Percentiles rank a stretch among this genome's conserved stretches.
These are phyloP conservation scores for Knufia petricola DNA, from an alignment of 2,329 filamentous ascomycete genomes.

Conservation along the genomic window DNA sequence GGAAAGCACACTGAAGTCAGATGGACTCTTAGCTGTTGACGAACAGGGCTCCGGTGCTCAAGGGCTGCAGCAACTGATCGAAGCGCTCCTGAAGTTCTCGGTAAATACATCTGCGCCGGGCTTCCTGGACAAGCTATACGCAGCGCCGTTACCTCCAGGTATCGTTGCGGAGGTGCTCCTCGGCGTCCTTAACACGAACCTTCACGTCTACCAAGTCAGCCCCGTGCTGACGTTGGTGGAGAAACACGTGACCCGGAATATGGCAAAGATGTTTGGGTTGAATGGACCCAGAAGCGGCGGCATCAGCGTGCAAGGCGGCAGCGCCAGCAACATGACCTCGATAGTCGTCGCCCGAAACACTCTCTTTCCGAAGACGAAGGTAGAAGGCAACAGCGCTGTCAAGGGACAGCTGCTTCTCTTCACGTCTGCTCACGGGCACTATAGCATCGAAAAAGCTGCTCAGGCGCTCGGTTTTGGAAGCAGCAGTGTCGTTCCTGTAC, in stretches of 20 bases:
- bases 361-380: slow-evolving; percentile 70
- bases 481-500: slow-evolving; percentile 60
- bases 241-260: slow-evolving; percentile 62
- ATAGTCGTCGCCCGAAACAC: slow-evolving; percentile 82
- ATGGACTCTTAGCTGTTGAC: slow-evolving; percentile 40
- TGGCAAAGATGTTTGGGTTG: slow-evolving; percentile 72
- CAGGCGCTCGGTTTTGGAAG: slow-evolving; percentile 78
- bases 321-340: slow-evolving; percentile 72
- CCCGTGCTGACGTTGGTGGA: slow-evolving; percentile 81
- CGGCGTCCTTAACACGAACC: slow-evolving; percentile 80
- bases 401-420: slow-evolving; percentile 64
- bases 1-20: slow-evolving; percentile 32
- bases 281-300: slow-evolving; percentile 58
- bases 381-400: slow-evolving; percentile 50
- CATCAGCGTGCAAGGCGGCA: slow-evolving; percentile 69
- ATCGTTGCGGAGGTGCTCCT: slow-evolving; percentile 77
- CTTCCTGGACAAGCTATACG: slow-evolving; percentile 90
- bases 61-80: slow-evolving; percentile 62
- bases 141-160: slow-evolving; percentile 79
- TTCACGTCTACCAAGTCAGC: slow-evolving; percentile 90
- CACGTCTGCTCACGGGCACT: slow-evolving; percentile 84
- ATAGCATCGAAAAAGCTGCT: slow-evolving; percentile 90
- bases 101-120: slow-evolving; percentile 99
- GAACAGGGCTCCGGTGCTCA: slow-evolving; percentile 53
- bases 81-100: slow-evolving; percentile 67